A percentile compares a stretch with the other conserved stretches of the same genome.
These are phyloP conservation scores for Taiozyma sp. DNA, from an alignment of 1,139 yeast species.

Conservation along the genomic window DNA sequence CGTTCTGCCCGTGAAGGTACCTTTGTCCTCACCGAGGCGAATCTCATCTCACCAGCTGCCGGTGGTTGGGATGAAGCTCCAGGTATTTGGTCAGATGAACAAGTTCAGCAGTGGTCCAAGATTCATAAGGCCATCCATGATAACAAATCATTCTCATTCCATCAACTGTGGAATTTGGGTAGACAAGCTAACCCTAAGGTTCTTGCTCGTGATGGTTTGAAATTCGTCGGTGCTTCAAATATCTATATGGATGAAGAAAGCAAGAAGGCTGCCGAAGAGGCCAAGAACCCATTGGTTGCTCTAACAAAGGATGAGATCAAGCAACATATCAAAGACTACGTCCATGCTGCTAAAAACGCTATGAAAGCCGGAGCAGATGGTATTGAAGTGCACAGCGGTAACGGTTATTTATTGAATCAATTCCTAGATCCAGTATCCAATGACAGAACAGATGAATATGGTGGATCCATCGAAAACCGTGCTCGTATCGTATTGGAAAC, in stretches of 20 bases:
- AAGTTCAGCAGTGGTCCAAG: slow-evolving; percentile 33
- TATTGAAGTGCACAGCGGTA: slow-evolving; percentile 35
- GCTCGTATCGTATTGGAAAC: slow-evolving; percentile 27
- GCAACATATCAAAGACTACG: slow-evolving; percentile 30
- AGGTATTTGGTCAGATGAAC: slow-evolving; percentile 41
- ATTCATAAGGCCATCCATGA: slow-evolving; percentile 33
- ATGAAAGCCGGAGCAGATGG: slow-evolving; percentile 34
- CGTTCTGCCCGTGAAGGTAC: slow-evolving; percentile 51
- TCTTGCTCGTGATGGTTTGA: slow-evolving; percentile 24
- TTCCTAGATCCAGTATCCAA: slow-evolving; percentile 34
- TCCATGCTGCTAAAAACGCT: slow-evolving; percentile 33
- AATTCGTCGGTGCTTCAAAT: slow-evolving; percentile 32
- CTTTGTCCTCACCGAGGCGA: slow-evolving; percentile 40
- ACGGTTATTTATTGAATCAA: slow-evolving; percentile 30
- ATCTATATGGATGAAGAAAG: slow-evolving; percentile 31
- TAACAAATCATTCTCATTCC: slow-evolving; percentile 29
- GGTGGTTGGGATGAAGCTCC: slow-evolving; percentile 39
- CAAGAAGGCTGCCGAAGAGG: slow-evolving; percentile 28
- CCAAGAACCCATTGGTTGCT: slow-evolving; percentile 30
- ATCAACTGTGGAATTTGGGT: slow-evolving; percentile 42
- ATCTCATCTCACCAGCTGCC: slow-evolving; percentile 32
- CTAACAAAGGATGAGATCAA: slow-evolving; percentile 34
- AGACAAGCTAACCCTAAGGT: slow-evolving; percentile 28
- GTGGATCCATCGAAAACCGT: slow-evolving; percentile 36
- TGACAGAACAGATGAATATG: slow-evolving; percentile 37